These are phyloP conservation scores for Phalaenopsis aphrodite DNA, from an alignment of 106 monocot species.

Conservation along the genomic window DNA sequence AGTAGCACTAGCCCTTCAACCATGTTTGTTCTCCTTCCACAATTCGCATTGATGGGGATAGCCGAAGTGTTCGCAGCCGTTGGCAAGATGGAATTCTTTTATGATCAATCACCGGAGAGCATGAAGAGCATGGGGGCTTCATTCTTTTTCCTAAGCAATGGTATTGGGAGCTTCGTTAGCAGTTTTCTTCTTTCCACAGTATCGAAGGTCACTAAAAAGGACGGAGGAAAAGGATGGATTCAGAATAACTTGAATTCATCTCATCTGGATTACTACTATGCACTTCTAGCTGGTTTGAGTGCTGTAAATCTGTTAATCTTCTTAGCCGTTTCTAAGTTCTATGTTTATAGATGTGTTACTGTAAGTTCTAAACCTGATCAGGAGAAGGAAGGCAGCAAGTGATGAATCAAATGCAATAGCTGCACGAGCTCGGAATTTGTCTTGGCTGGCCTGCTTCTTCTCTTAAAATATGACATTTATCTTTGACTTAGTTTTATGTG, in stretches of 20 bases:
- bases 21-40: constrained; percentile 16
- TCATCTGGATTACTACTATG: constrained; percentile 34
- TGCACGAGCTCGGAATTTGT: too few relatives aligned
- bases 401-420: too few relatives aligned
- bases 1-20: constrained; percentile 3
- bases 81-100: constrained; percentile 35
- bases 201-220: constrained; percentile 11
- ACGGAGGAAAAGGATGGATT: constrained; percentile 39
- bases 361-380: neutral
- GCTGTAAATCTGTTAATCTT: constrained; percentile 25
- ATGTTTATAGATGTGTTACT: constrained; percentile 27
- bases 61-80: constrained; percentile 16
- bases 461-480: too few relatives aligned
- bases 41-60: constrained; percentile 20
- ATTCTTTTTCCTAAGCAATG: constrained; percentile 22
- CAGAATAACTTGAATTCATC: constrained; percentile 31
- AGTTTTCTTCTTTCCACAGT: constrained; percentile 31
- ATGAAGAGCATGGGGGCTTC: constrained; percentile 59
- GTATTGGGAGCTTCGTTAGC: constrained; percentile 38
- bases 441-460: too few relatives aligned
- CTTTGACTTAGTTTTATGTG: too few relatives aligned
- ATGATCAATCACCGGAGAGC: constrained; percentile 49
- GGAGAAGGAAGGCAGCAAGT: too few relatives aligned
- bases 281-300: constrained; percentile 21
- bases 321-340: constrained; percentile 19